Conservation (phyloP, 371 early-diverging fungal species). For the Syncephalastrum sp. region DNA sequence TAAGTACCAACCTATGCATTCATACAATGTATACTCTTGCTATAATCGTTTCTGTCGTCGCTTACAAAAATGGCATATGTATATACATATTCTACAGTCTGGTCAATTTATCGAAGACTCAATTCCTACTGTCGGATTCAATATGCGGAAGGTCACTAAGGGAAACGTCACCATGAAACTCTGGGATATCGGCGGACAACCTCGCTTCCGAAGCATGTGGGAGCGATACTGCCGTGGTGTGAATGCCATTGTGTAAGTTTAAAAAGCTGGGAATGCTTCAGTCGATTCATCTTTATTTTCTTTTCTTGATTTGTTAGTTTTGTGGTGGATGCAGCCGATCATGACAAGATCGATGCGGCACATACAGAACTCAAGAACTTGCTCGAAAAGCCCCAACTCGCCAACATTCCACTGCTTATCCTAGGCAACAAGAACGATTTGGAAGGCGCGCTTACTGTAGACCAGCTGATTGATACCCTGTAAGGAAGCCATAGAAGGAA, state of each 20-base stretch:
- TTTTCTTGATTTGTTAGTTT: conserved; percentile 57
- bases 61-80: background rate
- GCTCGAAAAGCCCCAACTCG: conserved; percentile 89
- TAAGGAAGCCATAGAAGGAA: conserved; percentile 34
- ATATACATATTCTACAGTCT: conserved; percentile 48
- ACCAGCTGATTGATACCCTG: conserved; percentile 90
- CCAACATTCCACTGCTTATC: conserved; percentile 93
- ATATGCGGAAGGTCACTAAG: conserved; percentile 95
- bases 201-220: conserved; percentile 97
- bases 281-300: background rate
- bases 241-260: conserved; percentile 93
- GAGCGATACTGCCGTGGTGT: conserved; percentile 95
- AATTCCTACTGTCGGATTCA: conserved; percentile 98
- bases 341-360: conserved; percentile 88
- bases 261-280: background rate
- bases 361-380: conserved; percentile 88
- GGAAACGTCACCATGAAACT: conserved; percentile 96
- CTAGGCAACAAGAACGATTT: conserved; percentile 99
- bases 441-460: conserved; percentile 85
- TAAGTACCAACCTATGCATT: conserved; percentile 42
- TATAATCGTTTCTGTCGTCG: background rate
- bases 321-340: conserved; percentile 96
- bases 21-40: background rate
- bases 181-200: conserved; percentile 99
- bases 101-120: conserved; percentile 95